phyloP scores from a whole-genome alignment of 1,284 basidiomycete genomes.

The Papiliotrema nemorosa region DNA sequence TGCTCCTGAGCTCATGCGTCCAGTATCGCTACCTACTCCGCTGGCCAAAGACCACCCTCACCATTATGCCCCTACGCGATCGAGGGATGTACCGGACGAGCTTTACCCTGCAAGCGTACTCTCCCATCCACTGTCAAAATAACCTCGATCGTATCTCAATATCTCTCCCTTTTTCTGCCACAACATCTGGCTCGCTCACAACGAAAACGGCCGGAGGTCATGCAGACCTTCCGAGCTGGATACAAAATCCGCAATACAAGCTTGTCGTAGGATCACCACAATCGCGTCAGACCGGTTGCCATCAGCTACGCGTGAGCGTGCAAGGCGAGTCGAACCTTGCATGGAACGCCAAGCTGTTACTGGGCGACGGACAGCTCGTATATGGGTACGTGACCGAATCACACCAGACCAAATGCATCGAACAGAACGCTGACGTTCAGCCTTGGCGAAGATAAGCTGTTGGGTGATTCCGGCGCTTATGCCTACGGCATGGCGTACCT shows the following conservation, averaged over 20 bases:
- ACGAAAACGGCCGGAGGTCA: conserved; percentile 79
- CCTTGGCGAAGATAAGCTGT: conserved; percentile 61
- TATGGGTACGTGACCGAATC: conserved; percentile 59
- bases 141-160: conserved; percentile 27
- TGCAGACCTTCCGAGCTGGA: conserved; percentile 70
- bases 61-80: conserved; percentile 35
- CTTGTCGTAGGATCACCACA: conserved; percentile 54
- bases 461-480: conserved; percentile 73
- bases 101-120: conserved; percentile 42
- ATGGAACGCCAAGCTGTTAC: conserved; percentile 69
- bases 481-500: conserved; percentile 69
- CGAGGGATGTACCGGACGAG: conserved; percentile 34
- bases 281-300: conserved; percentile 34
- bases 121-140: conserved; percentile 17
- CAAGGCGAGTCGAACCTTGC: conserved; percentile 65
- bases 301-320: conserved; percentile 56
- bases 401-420: too few relatives aligned
- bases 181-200: conserved; percentile 61
- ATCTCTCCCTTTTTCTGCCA: conserved; percentile 31
- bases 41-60: conserved; percentile 17
- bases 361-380: conserved; percentile 69
- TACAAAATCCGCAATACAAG: conserved; percentile 85
- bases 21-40: conserved; percentile 31
- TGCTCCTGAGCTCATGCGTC: not conserved
- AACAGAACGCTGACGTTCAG: conserved; percentile 36